Evolutionary conservation across 257 asterid species (phyloP), one percentile per base, ranked within the genome.

Genomic region (Fraxinus anomala): DNA sequence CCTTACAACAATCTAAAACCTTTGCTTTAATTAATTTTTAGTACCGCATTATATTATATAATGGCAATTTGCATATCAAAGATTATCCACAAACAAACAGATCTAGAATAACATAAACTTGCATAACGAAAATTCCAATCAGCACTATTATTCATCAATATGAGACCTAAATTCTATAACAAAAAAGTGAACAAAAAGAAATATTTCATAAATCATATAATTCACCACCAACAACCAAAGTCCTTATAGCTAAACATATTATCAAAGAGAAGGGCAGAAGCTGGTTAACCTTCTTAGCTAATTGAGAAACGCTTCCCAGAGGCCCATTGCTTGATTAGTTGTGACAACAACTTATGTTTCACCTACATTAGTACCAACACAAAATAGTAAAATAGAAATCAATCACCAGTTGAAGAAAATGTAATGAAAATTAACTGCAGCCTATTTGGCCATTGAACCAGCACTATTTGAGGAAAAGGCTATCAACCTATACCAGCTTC

Each of bases 261-360:
- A 42, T 14, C 6, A 23, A 13, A 51, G 6, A 51, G 19, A 0
- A 34, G 9, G 24, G 8, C n/a, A 3, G 61, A 51, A 51, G 61
- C n/a, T 23, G 4, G 8, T 8, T 51, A 14, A 92, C 98, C 98
- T 94, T 79, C 98, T 86, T 67, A 94, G 96, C 98, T 97, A 92
- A 91, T 94, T 92, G 92, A 94, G 97, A 85, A 94, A 92, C 88
- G 93, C 94, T 89, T 94, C 97, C 94, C 91, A 92, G 87, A 92
- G 87, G 86, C 97, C 97, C 98, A 94, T 94, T 82, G 84, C 30
- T 66, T 63, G 61, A 51, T 16, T 19, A 40, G 74, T 77, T 71
- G 88, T 81, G 72, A 26, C 28, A 26, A 26, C 28, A 26, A 26
- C 28, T 26, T 26, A 26, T 26, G 28, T 26, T 26, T 26, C 28